These are phyloP conservation scores for Russula ochroleuca DNA, from an alignment of 768 basidiomycete species.

Conservation along the genomic window DNA sequence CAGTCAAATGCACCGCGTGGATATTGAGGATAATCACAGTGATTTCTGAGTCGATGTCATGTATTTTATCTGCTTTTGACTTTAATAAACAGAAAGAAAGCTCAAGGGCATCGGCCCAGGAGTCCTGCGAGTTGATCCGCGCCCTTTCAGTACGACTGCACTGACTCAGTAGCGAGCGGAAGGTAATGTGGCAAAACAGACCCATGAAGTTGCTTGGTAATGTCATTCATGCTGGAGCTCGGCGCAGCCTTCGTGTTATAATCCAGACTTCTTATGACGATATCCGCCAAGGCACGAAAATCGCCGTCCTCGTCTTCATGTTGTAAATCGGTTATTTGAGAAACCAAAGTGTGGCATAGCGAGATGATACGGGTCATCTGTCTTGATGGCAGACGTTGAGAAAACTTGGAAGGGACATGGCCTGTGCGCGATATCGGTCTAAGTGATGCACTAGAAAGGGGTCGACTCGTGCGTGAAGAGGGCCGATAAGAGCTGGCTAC, in stretches of 20 bases:
- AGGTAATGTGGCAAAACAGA: conserved; percentile 35
- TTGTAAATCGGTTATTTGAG: conserved; percentile 50
- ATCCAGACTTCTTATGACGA: conserved; percentile 57
- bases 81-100: conserved; percentile 51
- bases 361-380: conserved; percentile 51
- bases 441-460: conserved; percentile 32
- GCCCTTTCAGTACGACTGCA: conserved; percentile 62
- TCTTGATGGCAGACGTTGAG: conserved; percentile 50
- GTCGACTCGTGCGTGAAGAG: conserved; percentile 41
- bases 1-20: background rate
- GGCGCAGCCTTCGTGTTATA: conserved; percentile 52
- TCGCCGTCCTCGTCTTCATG: conserved; percentile 43
- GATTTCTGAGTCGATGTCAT: conserved; percentile 63
- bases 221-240: conserved; percentile 50
- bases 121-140: conserved; percentile 59
- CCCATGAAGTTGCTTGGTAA: conserved; percentile 55
- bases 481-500: conserved; percentile 39
- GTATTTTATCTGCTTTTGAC: conserved; percentile 43
- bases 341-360: conserved; percentile 50
- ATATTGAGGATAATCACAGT: conserved; percentile 40
- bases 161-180: conserved; percentile 15
- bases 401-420: conserved; percentile 33
- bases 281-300: conserved; percentile 49
- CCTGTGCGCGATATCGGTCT: conserved; percentile 34
- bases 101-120: conserved; percentile 56